Percentiles rank a stretch among this genome's conserved stretches.
Evolutionary conservation across 352 stramenopile genomes (phyloP).

Genomic region (Blastocystis sp.): DNA sequence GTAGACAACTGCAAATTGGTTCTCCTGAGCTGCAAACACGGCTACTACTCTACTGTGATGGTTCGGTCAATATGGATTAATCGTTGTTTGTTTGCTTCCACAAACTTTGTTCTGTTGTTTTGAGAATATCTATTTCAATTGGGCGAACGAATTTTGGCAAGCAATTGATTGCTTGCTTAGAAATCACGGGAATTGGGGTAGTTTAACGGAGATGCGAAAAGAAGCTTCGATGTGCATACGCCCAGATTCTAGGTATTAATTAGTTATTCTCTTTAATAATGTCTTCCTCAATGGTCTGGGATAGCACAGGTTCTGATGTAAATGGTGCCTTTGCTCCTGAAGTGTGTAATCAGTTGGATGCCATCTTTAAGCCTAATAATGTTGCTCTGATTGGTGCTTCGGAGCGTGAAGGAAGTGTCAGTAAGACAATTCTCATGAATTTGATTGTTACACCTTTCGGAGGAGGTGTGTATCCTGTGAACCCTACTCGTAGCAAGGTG

Average conservation of each 20-base stretch:
- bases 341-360: conserved; percentile 36
- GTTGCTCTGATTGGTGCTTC: conserved; percentile 67
- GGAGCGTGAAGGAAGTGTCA: conserved; percentile 65
- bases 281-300: conserved; percentile 11
- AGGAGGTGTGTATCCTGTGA: conserved; percentile 66
- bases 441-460: conserved; percentile 63
- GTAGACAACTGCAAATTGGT: conserved; percentile 1
- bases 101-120: background rate
- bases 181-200: background rate
- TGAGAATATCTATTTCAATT: background rate
- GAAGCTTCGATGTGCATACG: background rate
- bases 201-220: background rate
- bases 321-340: conserved; percentile 22
- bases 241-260: background rate
- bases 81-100: background rate
- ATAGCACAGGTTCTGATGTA: conserved; percentile 23
- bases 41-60: conserved; percentile 9
- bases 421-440: conserved; percentile 66
- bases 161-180: background rate
- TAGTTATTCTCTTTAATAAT: background rate
- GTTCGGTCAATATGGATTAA: background rate
- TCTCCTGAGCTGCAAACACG: conserved; percentile 23
- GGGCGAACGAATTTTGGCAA: background rate
- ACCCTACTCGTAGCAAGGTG: conserved; percentile 65
- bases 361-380: conserved; percentile 62